phyloP scores from a whole-genome alignment of 176 grass and related monocot species.

The Aegilops longissima region DNA sequence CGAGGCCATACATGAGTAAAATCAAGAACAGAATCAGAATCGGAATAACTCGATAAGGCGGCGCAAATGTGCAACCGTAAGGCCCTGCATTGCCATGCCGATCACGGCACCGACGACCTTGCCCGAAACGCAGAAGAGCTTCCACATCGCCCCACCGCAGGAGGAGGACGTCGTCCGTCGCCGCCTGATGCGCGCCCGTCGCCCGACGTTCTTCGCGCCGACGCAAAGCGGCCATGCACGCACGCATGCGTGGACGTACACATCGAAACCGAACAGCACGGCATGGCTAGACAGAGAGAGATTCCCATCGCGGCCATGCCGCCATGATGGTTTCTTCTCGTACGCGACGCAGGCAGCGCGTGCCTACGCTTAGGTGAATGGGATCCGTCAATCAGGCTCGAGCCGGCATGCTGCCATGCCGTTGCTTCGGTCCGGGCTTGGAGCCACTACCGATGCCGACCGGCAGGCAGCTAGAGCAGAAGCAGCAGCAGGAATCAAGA shows the following conservation, averaged over 20 bases:
- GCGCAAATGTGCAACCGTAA: no score
- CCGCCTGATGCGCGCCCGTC: background rate
- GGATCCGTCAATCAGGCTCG: slow-evolving; percentile 24
- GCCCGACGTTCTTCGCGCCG: slow-evolving; percentile 32
- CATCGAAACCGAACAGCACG: slow-evolving; percentile 2
- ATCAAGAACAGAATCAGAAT: background rate
- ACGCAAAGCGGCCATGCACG: slow-evolving; percentile 34
- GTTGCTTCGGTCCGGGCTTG: background rate
- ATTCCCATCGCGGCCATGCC: background rate
- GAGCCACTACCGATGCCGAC: background rate
- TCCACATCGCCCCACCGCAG: background rate
- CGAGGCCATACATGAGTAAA: background rate
- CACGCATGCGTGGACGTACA: background rate
- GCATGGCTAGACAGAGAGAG: slow-evolving; percentile 9
- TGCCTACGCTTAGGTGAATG: slow-evolving; percentile 9
- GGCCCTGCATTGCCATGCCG: background rate
- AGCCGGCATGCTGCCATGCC: background rate
- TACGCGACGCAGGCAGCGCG: background rate
- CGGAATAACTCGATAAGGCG: background rate
- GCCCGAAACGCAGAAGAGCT: background rate
- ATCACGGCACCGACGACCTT: background rate
- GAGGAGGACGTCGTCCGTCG: background rate
- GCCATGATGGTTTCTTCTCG: slow-evolving; percentile 11
- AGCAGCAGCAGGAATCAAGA: slow-evolving; percentile 17
- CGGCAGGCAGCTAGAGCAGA: background rate